phyloP scores from a whole-genome alignment of 169 alveolate species.

The Babesia ovata region DNA sequence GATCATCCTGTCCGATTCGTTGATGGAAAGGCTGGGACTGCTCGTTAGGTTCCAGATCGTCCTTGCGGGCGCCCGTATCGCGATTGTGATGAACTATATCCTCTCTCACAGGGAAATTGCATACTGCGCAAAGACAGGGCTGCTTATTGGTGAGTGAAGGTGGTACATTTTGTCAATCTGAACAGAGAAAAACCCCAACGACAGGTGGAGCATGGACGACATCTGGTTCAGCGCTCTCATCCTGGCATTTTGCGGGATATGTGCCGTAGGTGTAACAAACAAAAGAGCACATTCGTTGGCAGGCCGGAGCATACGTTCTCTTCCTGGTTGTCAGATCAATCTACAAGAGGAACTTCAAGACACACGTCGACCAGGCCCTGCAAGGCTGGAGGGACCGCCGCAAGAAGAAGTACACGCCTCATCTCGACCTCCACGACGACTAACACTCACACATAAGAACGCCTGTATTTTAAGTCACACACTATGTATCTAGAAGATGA shows the following conservation, averaged over 20 bases:
- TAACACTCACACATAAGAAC: constrained; percentile 6
- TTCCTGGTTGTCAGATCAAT: background rate
- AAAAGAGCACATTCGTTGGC: background rate
- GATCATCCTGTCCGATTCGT: constrained; percentile 67
- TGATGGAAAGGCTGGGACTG: constrained; percentile 60
- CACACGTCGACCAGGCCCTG: constrained; percentile 20
- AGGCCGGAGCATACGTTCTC: constrained; percentile 14
- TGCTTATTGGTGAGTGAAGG: constrained; percentile 17
- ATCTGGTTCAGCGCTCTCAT: constrained; percentile 16
- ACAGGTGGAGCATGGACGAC: constrained; percentile 15
- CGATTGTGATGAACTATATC: constrained; percentile 78
- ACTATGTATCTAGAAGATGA: background rate
- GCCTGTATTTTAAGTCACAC: background rate
- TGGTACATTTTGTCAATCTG: no score
- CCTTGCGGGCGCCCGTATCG: constrained; percentile 84
- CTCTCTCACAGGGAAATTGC: constrained; percentile 71
- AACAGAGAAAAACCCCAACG: constrained; percentile 41
- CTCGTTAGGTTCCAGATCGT: constrained; percentile 74
- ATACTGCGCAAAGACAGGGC: constrained; percentile 61
- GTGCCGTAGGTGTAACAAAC: background rate
- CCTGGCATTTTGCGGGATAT: background rate
- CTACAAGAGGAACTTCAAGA: constrained; percentile 3
- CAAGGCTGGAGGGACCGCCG: constrained; percentile 19
- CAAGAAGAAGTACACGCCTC: constrained; percentile 31
- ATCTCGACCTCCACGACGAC: constrained; percentile 30